A percentile compares a stretch with the other conserved stretches of the same genome.
Conservation (phyloP, 2,329 filamentous ascomycete genomes). For the Metarhizium robertsii region DNA sequence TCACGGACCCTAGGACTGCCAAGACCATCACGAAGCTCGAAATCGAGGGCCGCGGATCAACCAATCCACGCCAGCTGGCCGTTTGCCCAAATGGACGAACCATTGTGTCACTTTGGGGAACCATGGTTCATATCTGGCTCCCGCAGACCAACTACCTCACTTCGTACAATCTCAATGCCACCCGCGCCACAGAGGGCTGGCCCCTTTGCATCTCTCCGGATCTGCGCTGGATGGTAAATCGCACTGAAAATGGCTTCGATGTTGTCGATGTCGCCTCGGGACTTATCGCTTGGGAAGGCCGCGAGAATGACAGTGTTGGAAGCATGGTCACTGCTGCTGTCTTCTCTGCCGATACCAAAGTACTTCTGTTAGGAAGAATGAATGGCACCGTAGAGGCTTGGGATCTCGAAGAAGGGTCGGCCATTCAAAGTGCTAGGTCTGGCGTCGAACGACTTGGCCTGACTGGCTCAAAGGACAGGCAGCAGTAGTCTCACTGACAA, state of each 20-base stretch:
- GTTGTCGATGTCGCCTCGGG: conserved; percentile 28
- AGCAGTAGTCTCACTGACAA: no score
- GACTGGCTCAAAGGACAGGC: neutral
- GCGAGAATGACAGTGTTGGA: conserved; percentile 6
- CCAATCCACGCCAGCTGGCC: conserved; percentile 22
- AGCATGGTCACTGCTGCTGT: conserved; percentile 25
- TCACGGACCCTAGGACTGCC: conserved; percentile 22
- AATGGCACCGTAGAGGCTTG: conserved; percentile 25
- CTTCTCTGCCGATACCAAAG: conserved; percentile 22
- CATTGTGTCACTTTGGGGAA: conserved; percentile 29
- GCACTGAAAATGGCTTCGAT: conserved; percentile 32
- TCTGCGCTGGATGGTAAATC: conserved; percentile 25
- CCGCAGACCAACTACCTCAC: conserved; percentile 21
- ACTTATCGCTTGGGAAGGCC: conserved; percentile 17
- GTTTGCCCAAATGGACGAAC: conserved; percentile 23
- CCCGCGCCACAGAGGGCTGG: conserved; percentile 29
- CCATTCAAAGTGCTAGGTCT: neutral
- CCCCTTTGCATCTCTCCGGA: conserved; percentile 30
- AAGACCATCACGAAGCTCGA: conserved; percentile 28
- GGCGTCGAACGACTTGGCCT: neutral
- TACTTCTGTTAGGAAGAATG: conserved; percentile 24
- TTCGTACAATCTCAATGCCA: conserved; percentile 24
- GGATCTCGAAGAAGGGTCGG: conserved; percentile 15
- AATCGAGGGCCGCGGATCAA: conserved; percentile 15
- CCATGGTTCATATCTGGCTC: conserved; percentile 28